phyloP scores from a whole-genome alignment of 1,284 basidiomycete species.

The Mrakiaceae sp. region DNA sequence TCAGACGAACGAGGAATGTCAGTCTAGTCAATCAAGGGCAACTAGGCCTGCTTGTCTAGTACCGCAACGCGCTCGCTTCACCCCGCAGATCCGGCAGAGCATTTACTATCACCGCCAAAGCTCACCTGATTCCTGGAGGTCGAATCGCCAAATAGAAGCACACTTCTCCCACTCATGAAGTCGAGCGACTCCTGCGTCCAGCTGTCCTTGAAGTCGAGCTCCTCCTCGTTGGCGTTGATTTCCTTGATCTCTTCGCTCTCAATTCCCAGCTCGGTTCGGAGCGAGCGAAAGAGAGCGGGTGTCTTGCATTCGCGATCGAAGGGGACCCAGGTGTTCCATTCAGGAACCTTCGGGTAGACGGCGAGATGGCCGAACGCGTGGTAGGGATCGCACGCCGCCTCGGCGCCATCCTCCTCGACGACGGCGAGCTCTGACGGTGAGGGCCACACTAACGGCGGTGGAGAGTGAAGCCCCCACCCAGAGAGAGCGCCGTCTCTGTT shows the following conservation, averaged over 20 bases:
- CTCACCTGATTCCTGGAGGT: slow-evolving; percentile 12
- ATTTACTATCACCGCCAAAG: too few species aligned
- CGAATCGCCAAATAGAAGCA: slow-evolving; percentile 15
- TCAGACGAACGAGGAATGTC: too few species aligned
- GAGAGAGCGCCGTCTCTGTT: too few species aligned
- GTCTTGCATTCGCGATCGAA: slow-evolving; percentile 8
- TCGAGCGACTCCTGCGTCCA: not conserved
- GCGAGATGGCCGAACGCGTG: slow-evolving; percentile 11
- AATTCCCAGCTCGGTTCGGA: not conserved
- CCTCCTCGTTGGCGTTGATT: not conserved
- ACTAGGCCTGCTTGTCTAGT: too few species aligned
- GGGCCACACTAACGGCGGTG: too few species aligned
- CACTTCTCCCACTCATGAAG: slow-evolving; percentile 12
- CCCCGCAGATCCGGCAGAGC: not conserved
- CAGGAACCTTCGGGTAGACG: slow-evolving; percentile 1
- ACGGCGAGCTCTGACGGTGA: too few species aligned
- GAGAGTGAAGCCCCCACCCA: too few species aligned
- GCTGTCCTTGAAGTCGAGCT: not conserved
- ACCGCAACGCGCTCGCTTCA: too few species aligned
- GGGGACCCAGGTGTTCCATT: slow-evolving; percentile 11
- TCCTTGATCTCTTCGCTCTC: not conserved
- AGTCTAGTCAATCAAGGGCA: too few species aligned
- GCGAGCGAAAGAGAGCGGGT: slow-evolving; percentile 9
- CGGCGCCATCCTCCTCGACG: too few species aligned
- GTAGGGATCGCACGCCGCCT: slow-evolving; percentile 12